phyloP scores from a whole-genome alignment of 352 stramenopile species.

The Phytophthora vignae region DNA sequence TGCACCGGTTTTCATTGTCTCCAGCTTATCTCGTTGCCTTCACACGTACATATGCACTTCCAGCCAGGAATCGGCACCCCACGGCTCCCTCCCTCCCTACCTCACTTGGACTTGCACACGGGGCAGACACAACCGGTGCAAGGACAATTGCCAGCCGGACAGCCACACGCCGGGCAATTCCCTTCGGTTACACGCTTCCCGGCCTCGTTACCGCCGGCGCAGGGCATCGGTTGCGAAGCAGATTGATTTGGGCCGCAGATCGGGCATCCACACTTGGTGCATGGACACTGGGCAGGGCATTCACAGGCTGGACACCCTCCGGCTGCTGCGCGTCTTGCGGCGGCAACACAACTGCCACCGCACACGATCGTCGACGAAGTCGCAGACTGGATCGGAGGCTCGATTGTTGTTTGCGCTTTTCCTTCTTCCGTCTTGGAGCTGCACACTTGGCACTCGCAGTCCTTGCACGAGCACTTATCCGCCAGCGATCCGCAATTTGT shows the following conservation, averaged over 20 bases:
- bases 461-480: conserved; percentile 41
- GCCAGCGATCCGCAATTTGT: conserved; percentile 37
- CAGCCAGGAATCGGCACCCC: background rate
- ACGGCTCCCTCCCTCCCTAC: background rate
- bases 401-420: background rate
- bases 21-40: background rate
- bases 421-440: conserved; percentile 9
- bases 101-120: conserved; percentile 24
- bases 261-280: conserved; percentile 29
- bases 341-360: conserved; percentile 23
- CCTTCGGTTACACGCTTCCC: conserved; percentile 5
- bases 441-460: conserved; percentile 46
- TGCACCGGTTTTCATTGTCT: background rate
- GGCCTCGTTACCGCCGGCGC: conserved; percentile 12
- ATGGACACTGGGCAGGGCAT: conserved; percentile 24
- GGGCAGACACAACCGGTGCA: conserved; percentile 33
- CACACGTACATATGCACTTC: background rate
- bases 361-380: conserved; percentile 33
- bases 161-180: conserved; percentile 33
- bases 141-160: conserved; percentile 24
- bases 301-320: conserved; percentile 32
- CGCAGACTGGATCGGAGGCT: conserved; percentile 35
- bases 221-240: conserved; percentile 4
- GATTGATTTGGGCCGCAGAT: conserved; percentile 21
- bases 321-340: conserved; percentile 20